phyloP scores from a whole-genome alignment of 106 monocot genomes.

The Chionographis japonica region DNA sequence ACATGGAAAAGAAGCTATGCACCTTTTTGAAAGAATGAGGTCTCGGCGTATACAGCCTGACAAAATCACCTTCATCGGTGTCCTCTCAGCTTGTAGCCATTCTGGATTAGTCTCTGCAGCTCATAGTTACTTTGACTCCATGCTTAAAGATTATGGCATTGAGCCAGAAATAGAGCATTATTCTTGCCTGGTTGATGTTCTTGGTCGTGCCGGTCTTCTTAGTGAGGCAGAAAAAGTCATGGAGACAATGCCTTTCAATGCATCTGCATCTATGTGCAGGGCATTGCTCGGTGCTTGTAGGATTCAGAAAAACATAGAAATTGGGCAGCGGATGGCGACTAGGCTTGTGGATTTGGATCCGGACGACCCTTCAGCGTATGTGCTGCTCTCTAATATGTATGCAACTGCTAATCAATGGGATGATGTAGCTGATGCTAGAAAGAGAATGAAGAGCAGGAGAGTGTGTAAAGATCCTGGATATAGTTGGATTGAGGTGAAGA shows the following conservation, averaged over 20 bases:
- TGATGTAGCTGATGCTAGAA: conserved; percentile 35
- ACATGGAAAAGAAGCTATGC: conserved; percentile 37
- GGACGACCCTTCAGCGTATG: conserved; percentile 62
- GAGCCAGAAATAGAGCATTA: conserved; percentile 67
- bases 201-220: conserved; percentile 57
- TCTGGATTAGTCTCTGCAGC: conserved; percentile 64
- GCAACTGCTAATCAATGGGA: conserved; percentile 51
- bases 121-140: conserved; percentile 48
- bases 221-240: conserved; percentile 57
- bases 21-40: conserved; percentile 43
- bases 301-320: conserved; percentile 37
- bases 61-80: conserved; percentile 65
- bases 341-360: conserved; percentile 49
- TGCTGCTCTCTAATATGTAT: conserved; percentile 74
- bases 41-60: conserved; percentile 40
- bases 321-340: conserved; percentile 40
- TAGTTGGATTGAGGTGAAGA: conserved; percentile 55
- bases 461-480: conserved; percentile 71
- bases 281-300: conserved; percentile 69
- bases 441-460: conserved; percentile 48
- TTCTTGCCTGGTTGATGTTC: conserved; percentile 64
- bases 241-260: conserved; percentile 57
- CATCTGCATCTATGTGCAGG: conserved; percentile 51
- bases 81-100: conserved; percentile 78
- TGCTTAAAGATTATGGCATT: conserved; percentile 44